These are phyloP conservation scores for Mycosarcoma mackinlayi DNA, from an alignment of 1,284 basidiomycete species.

Conservation along the genomic window DNA sequence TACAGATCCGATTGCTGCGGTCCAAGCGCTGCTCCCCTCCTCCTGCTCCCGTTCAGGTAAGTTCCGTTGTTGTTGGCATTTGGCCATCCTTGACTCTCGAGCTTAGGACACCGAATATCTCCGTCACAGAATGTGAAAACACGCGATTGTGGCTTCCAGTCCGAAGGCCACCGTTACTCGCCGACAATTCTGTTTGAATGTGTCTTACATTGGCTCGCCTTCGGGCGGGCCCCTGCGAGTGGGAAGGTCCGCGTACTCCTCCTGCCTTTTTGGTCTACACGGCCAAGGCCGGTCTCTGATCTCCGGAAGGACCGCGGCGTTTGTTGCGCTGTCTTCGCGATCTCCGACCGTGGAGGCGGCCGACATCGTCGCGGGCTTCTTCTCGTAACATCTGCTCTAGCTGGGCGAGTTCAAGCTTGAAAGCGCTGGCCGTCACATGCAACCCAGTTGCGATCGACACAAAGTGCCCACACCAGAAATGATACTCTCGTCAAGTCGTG, in stretches of 20 bases:
- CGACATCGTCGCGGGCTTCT: constrained; percentile 20
- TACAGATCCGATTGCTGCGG: background rate
- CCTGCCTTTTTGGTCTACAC: constrained; percentile 42
- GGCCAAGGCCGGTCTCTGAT: constrained; percentile 40
- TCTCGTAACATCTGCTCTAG: constrained; percentile 49
- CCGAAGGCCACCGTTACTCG: constrained; percentile 67
- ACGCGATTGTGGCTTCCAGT: constrained; percentile 50
- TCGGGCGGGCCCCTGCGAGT: constrained; percentile 57
- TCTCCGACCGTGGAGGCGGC: constrained; percentile 3
- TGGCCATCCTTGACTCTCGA: background rate
- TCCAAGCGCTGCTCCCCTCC: background rate
- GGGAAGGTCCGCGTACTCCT: constrained; percentile 68
- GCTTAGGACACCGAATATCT: background rate
- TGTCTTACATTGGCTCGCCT: constrained; percentile 18
- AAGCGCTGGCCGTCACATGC: constrained; percentile 40
- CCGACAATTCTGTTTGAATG: constrained; percentile 21
- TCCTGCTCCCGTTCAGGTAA: constrained; percentile 18
- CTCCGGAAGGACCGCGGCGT: constrained; percentile 31
- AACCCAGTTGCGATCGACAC: constrained; percentile 15
- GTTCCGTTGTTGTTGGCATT: constrained; percentile 6
- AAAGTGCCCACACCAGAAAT: constrained; percentile 57
- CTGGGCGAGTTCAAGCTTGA: constrained; percentile 56
- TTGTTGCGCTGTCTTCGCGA: constrained; percentile 7
- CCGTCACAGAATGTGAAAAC: background rate
- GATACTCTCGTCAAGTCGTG: constrained; percentile 46